Evolutionary conservation across 2,329 filamentous ascomycete genomes (phyloP).

Genomic region (Pseudogymnoascus sp.): DNA sequence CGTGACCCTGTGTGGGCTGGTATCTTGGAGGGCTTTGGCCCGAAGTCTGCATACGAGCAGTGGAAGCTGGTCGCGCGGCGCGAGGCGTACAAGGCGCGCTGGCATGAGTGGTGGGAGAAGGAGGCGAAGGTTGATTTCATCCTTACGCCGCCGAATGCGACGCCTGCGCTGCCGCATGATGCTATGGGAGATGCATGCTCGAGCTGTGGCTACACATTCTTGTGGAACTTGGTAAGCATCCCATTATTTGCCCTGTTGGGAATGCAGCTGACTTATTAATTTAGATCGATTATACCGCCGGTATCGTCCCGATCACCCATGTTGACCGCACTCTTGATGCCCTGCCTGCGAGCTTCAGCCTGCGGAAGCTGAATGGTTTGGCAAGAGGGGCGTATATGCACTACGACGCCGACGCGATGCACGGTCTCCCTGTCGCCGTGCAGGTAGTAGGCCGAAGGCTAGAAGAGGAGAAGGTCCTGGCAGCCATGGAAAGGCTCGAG

Average conservation of each 20-base stretch:
- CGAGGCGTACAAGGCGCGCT: constrained; percentile 67
- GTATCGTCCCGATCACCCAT: constrained; percentile 76
- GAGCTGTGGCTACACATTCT: constrained; percentile 85
- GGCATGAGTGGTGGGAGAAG: constrained; percentile 83
- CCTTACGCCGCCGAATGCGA: constrained; percentile 79
- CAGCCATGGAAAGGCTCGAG: constrained; percentile 72
- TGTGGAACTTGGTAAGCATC: constrained; percentile 71
- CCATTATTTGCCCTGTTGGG: neutral
- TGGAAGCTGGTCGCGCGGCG: constrained; percentile 73
- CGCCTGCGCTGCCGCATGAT: constrained; percentile 76
- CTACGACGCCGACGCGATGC: constrained; percentile 77
- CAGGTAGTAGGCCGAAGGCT: constrained; percentile 73
- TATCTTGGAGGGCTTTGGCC: constrained; percentile 62
- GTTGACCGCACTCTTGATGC: constrained; percentile 64
- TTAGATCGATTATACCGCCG: constrained; percentile 75
- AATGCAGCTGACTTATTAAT: neutral
- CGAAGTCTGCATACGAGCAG: constrained; percentile 67
- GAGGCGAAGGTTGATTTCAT: constrained; percentile 65
- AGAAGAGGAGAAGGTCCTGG: constrained; percentile 81
- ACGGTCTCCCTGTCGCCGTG: constrained; percentile 76
- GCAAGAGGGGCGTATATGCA: constrained; percentile 76
- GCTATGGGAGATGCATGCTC: constrained; percentile 80
- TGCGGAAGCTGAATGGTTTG: constrained; percentile 65
- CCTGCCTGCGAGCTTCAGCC: constrained; percentile 51
- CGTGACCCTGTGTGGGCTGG: constrained; percentile 71